phyloP scores from a whole-genome alignment of 495 filamentous ascomycete species.

The Lentithecium fluviatile region DNA sequence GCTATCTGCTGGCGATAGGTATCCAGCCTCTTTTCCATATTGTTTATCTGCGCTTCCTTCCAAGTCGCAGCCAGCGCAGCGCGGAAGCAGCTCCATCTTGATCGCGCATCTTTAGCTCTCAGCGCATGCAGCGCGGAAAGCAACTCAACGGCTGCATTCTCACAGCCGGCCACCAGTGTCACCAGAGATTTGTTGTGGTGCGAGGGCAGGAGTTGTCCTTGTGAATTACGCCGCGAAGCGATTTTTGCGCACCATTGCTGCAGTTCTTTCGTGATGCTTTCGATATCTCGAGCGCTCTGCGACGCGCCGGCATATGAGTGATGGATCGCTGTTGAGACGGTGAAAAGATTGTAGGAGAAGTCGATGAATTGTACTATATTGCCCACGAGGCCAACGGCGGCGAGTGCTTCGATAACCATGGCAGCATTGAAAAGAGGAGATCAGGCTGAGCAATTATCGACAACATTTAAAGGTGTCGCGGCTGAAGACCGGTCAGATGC shows the following conservation, averaged over 20 bases:
- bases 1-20: not conserved
- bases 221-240: too few relatives aligned
- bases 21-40: not conserved
- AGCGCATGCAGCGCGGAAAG: not conserved
- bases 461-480: too few relatives aligned
- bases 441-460: too few relatives aligned
- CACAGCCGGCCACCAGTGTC: conserved; percentile 2
- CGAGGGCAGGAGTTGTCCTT: too few relatives aligned
- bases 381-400: conserved; percentile 13
- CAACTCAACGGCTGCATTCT: not conserved
- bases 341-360: conserved; percentile 16
- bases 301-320: not conserved
- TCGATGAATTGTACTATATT: conserved; percentile 22
- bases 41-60: not conserved
- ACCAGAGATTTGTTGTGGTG: not conserved
- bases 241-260: too few relatives aligned
- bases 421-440: too few relatives aligned
- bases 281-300: not conserved
- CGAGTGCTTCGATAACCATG: conserved; percentile 18
- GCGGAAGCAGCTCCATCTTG: conserved; percentile 2
- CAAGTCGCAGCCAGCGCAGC: not conserved
- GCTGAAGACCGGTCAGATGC: too few relatives aligned
- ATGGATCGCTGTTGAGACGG: conserved; percentile 1
- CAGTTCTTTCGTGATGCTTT: not conserved
- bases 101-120: conserved; percentile 3